Conservation (phyloP, 2,329 filamentous ascomycete genomes). For the Ascomycota sp. region DNA sequence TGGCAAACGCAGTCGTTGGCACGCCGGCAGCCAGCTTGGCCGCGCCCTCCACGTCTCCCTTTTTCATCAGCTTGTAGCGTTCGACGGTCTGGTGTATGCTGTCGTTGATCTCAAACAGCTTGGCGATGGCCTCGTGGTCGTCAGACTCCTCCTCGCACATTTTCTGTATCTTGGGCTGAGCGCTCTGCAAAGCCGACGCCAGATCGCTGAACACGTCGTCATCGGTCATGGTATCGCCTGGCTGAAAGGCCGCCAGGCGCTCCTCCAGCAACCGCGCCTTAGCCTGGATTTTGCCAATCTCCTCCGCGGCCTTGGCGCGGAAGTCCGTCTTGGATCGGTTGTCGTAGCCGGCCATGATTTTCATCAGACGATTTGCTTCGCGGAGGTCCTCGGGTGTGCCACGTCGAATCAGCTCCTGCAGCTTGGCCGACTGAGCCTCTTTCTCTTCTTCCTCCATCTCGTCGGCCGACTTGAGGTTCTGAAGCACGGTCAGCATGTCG, state of each 20-base stretch:
- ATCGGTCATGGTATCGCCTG: slow-evolving; percentile 54
- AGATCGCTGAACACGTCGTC: slow-evolving; percentile 61
- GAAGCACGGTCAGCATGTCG: slow-evolving; percentile 9
- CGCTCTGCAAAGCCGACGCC: slow-evolving; percentile 68
- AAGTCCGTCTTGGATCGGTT: slow-evolving; percentile 92
- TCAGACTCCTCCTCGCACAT: slow-evolving; percentile 99
- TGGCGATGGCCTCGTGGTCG: slow-evolving; percentile 84
- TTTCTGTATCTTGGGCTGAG: slow-evolving; percentile 95
- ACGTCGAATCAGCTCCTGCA: slow-evolving; percentile 85
- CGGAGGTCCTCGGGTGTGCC: slow-evolving; percentile 83
- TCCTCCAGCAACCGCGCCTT: slow-evolving; percentile 86
- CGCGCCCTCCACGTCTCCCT: slow-evolving; percentile 70
- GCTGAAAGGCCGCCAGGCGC: slow-evolving; percentile 62
- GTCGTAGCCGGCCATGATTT: slow-evolving; percentile 95
- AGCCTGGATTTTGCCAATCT: slow-evolving; percentile 83
- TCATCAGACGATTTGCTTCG: slow-evolving; percentile 95
- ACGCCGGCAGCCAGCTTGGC: slow-evolving; percentile 67
- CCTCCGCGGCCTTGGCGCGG: slow-evolving; percentile 87
- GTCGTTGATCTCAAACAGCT: slow-evolving; percentile 91
- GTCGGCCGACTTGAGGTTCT: slow-evolving; percentile 89
- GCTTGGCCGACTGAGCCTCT: slow-evolving; percentile 88
- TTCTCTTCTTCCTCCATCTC: slow-evolving; percentile 97
- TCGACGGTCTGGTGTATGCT: slow-evolving; percentile 95
- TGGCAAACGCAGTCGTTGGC: slow-evolving; percentile 19
- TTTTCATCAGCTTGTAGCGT: slow-evolving; percentile 86